Evolutionary conservation across 2,329 filamentous ascomycete genomes (phyloP), one percentile per base, ranked within the genome.

Genomic region (Aspergillus phoenicis): DNA sequence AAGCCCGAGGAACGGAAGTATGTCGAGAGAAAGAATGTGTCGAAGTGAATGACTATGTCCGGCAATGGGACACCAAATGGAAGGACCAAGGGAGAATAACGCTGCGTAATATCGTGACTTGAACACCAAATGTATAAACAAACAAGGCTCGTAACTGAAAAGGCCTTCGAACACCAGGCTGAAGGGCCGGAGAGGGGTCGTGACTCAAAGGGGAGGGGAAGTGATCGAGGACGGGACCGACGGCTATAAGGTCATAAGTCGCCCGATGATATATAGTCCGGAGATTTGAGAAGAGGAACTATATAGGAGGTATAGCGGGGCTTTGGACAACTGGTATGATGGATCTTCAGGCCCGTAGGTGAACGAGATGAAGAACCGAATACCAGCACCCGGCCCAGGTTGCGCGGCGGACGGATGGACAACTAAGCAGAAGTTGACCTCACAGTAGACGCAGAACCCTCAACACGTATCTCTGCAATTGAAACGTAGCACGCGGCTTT

Each of bases 101-200:
- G 75, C 75, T 77, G 73, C 75, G 75, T 77, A 68, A 76, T 68
- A 76, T 77, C 75, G 75, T 77, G 69, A 77, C 57, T 59, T 62
- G 59, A 39, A 69, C 66, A 68, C 66, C 65, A 62, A 60, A 71
- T 65, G 67, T 71, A 70, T 70, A 64, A 64, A 68, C 58, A 63
- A 66, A 67, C 52, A 67, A 63, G 62, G 60, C 57, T 65, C 64
- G 67, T 67, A 54, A 68, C 51, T 61, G 65, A 61, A 59, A 38
- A 52, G 69, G 64, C 73, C 73, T 73, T 68, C 72, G 69, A 75
- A 75, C 73, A 73, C 72, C 72, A 66, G 73, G 72, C 69, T 71
- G 70, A 72, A 74, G 70, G 69, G 64, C 53, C 60, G 61, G 57
- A 30, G 59, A 59, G 39, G 64, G 60, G 65, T 66, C 66, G 68